Evolutionary conservation across 1,139 yeast species (phyloP).

Genomic region (Candida frijolesensis): DNA sequence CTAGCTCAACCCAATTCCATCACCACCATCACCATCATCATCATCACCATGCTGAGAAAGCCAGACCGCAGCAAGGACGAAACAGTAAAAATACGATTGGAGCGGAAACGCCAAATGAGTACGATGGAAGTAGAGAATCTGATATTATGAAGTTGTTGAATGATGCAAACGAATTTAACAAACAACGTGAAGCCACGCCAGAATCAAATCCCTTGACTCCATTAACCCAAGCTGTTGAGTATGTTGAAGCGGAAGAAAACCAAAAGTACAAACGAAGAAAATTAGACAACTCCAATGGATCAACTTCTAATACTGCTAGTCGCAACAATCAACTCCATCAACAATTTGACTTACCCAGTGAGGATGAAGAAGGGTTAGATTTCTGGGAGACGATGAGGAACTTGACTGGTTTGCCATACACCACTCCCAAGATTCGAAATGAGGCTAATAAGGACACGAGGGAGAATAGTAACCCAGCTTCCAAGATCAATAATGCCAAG

Average conservation of each 20-base stretch:
- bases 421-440: constrained; percentile 9
- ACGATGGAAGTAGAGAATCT: constrained; percentile 31
- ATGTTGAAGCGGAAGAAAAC: constrained; percentile 48
- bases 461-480: constrained; percentile 5
- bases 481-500: constrained; percentile 47
- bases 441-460: not conserved
- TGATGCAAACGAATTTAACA: constrained; percentile 11
- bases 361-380: constrained; percentile 51
- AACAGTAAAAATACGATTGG: not conserved
- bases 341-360: constrained; percentile 19
- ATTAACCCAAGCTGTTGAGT: constrained; percentile 45
- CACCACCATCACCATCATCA: constrained; percentile 35
- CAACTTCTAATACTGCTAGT: constrained; percentile 10
- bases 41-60: constrained; percentile 13
- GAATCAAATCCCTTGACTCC: constrained; percentile 37
- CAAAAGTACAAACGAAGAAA: constrained; percentile 12
- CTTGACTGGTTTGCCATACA: constrained; percentile 33
- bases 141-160: constrained; percentile 46
- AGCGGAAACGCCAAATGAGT: not conserved
- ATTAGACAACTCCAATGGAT: constrained; percentile 4
- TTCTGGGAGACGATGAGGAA: constrained; percentile 74
- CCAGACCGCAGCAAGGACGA: not conserved
- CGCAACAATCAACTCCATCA: not conserved
- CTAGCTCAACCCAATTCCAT: constrained; percentile 18
- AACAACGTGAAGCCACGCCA: constrained; percentile 15